A percentile compares a stretch with the other conserved stretches of the same genome.
Evolutionary conservation across 345 rosid species (phyloP).

Genomic region (Salix purpurea): DNA sequence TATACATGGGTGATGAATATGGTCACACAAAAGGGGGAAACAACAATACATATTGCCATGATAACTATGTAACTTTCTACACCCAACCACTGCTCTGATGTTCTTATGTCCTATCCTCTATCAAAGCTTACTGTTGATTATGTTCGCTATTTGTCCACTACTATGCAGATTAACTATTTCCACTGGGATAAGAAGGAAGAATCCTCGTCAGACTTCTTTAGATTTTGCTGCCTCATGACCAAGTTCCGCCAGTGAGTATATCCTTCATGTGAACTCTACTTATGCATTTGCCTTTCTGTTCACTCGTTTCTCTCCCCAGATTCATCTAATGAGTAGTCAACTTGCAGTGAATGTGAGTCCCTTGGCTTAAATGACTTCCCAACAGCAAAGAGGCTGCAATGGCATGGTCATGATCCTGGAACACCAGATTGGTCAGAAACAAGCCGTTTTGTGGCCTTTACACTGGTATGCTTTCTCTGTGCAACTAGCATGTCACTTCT

Average conservation of each 20-base stretch:
- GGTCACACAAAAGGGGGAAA: conserved; percentile 97
- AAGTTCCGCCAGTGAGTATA: conserved; percentile 68
- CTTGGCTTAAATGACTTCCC: conserved; percentile 83
- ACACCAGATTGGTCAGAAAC: conserved; percentile 82
- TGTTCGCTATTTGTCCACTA: conserved; percentile 14
- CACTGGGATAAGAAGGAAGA: conserved; percentile 93
- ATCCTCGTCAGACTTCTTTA: conserved; percentile 63
- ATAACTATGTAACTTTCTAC: conserved; percentile 61
- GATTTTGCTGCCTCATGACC: conserved; percentile 76
- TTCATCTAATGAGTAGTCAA: conserved; percentile 3
- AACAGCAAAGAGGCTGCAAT: conserved; percentile 79
- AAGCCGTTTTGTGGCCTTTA: conserved; percentile 91
- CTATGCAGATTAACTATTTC: conserved; percentile 71
- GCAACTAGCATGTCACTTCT: neutral
- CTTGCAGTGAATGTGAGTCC: conserved; percentile 80
- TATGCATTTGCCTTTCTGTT: neutral
- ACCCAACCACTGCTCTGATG: conserved; percentile 1
- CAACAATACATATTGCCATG: conserved; percentile 94
- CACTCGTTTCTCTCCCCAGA: neutral
- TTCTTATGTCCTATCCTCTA: neutral
- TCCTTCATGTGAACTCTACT: conserved; percentile 1
- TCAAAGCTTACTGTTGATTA: conserved; percentile 6
- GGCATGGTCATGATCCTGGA: conserved; percentile 83
- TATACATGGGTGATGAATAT: conserved; percentile 95
- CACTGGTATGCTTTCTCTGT: conserved; percentile 49